Percentiles rank a stretch among this genome's conserved stretches.
Conservation (phyloP, 179 eudicot species). For the Pouteria campechiana region DNA sequence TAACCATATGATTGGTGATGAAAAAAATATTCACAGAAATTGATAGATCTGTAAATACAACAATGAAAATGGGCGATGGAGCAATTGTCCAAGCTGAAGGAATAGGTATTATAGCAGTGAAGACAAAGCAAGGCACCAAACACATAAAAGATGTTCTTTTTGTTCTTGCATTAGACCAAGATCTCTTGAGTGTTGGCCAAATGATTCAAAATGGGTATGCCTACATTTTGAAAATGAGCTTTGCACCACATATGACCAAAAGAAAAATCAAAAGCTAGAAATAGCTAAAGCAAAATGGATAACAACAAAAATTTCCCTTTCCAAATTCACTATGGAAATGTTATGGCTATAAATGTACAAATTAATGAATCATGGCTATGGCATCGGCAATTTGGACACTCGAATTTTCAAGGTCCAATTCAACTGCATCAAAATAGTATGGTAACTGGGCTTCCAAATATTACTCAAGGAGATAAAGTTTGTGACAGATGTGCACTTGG, state of each 20-base stretch:
- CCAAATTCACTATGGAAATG: background rate
- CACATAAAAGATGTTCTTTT: slow-evolving; percentile 2
- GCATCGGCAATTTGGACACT: slow-evolving; percentile 12
- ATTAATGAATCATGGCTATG: background rate
- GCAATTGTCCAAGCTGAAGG: background rate
- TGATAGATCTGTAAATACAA: too few species aligned
- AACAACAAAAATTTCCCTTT: slow-evolving; percentile 2
- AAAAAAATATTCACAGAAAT: too few species aligned
- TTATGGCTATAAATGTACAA: background rate
- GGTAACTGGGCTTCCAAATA: background rate
- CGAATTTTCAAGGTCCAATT: slow-evolving; percentile 5
- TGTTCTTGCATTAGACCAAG: slow-evolving; percentile 5
- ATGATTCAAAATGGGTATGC: slow-evolving; percentile 7
- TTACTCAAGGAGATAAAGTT: too few species aligned
- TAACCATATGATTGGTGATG: slow-evolving; percentile 7
- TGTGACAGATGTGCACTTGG: slow-evolving; percentile 4
- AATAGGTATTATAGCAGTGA: slow-evolving; percentile 2
- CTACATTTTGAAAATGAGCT: background rate
- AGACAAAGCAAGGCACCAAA: slow-evolving; percentile 7
- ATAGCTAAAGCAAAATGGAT: background rate
- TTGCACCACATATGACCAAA: slow-evolving; percentile 8
- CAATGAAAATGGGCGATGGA: slow-evolving; percentile 2
- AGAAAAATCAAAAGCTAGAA: background rate
- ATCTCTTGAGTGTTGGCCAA: slow-evolving; percentile 9
- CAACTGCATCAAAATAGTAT: background rate